Evolutionary conservation across 2,329 filamentous ascomycete species (phyloP), one percentile per base, ranked within the genome.

Genomic region (Ophidiomyces ophidiicola): DNA sequence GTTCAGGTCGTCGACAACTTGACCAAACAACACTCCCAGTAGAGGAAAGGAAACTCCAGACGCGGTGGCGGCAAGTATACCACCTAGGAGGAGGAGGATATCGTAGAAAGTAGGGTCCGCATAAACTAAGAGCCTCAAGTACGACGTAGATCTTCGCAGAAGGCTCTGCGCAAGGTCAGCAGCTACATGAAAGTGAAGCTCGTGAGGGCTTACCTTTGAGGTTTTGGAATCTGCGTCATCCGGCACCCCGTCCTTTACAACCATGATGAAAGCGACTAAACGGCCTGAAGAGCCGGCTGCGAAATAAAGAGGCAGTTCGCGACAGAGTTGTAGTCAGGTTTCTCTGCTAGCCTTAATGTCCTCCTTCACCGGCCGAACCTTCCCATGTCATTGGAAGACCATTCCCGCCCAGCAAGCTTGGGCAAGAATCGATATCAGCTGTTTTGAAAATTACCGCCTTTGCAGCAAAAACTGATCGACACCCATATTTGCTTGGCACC

Each of bases 11-110:
- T 58, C 49, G 7, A 57, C 47, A 6, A 57, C 45, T 44, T 56
- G 47, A 31, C 54, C 54, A 35, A 57, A 56, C 3, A 57, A 36
- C 12, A 57, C 51, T 1, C 45, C 53, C 40, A 56, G 45, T n/a
- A 57, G 39, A 21, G 54, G 54, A 29, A 55, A 55, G 2, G 54
- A 54, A 17, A 57, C 48, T 3, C 55, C 54, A 10, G 54, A 48
- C 8, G 51, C 53, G 31, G 53, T 48, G 7, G 55, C 53, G 19
- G 47, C 48, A 6, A 56, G 15, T 8, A 51, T 17, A 10, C 52
- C 55, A 10, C 44, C 36, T 5, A 50, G 20, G 18, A 50, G 37
- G 24, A 50, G 42, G 11, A 44, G 36, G 12, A 45, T 23, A 39
- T 50, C 48, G 12, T 38, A 34, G 10, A 35, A 23, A 5, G 47